phyloP scores from a whole-genome alignment of 495 filamentous ascomycete genomes.

The Achaetomiella virescens region DNA sequence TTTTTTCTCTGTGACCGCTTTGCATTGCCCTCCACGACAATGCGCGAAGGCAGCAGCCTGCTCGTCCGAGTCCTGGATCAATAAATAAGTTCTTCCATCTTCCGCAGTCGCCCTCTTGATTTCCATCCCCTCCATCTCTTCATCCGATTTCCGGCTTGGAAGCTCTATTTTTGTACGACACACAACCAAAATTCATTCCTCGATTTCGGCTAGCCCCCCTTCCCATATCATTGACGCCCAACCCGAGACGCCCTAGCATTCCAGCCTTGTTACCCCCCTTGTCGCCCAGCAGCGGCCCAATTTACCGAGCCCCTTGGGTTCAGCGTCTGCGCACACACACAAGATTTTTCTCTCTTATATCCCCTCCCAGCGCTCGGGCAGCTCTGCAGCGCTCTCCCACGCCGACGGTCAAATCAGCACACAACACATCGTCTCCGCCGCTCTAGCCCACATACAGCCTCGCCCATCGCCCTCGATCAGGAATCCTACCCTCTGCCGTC shows the following conservation, averaged over 20 bases:
- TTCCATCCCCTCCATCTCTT: background rate
- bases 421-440: slow-evolving; percentile 33
- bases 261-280: slow-evolving; percentile 22
- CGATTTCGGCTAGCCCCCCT: slow-evolving; percentile 15
- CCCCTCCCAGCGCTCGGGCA: slow-evolving; percentile 28
- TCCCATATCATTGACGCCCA: slow-evolving; percentile 29
- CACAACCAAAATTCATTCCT: slow-evolving; percentile 25
- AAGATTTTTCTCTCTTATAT: slow-evolving; percentile 28
- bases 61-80: slow-evolving; percentile 1
- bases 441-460: slow-evolving; percentile 23
- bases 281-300: slow-evolving; percentile 21
- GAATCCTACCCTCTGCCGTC: slow-evolving; percentile 8
- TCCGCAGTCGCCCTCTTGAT: background rate
- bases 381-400: slow-evolving; percentile 28
- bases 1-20: background rate
- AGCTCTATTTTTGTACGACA: background rate
- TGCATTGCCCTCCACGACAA: slow-evolving; percentile 2
- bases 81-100: background rate
- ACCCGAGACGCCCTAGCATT: slow-evolving; percentile 21
- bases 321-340: slow-evolving; percentile 10
- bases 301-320: slow-evolving; percentile 18
- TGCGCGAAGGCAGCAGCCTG: slow-evolving; percentile 25
- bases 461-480: slow-evolving; percentile 2
- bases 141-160: background rate
- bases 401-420: slow-evolving; percentile 35